Conservation (phyloP, 176 grass and related monocot genomes). For the Eleusine indica region DNA sequence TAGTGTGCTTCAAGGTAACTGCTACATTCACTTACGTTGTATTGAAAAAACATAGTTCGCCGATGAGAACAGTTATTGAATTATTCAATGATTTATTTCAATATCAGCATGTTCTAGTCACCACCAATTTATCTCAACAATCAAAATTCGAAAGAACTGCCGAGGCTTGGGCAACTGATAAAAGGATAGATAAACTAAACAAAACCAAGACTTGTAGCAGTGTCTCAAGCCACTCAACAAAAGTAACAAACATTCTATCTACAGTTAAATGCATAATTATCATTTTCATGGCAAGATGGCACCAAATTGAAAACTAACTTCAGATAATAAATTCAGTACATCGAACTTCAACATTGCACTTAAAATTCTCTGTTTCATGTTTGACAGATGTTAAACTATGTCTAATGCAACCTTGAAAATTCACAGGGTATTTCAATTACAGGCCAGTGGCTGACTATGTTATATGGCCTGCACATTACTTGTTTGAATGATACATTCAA, state of each 20-base stretch:
- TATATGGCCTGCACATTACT: not conserved
- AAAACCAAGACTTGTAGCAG: not conserved
- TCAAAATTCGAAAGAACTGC: slow-evolving; percentile 16
- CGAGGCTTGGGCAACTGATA: not conserved
- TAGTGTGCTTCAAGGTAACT: slow-evolving; percentile 55
- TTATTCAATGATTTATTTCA: slow-evolving; percentile 48
- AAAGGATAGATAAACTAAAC: not conserved
- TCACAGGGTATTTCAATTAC: too few relatives aligned
- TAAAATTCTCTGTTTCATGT: not conserved
- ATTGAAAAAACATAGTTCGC: not conserved
- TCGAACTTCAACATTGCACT: not conserved
- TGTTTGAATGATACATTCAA: not conserved
- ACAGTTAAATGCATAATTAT: too few relatives aligned
- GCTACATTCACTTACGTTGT: not conserved
- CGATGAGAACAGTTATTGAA: not conserved
- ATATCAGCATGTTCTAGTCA: slow-evolving; percentile 51
- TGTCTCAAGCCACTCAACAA: not conserved
- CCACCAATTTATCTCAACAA: not conserved
- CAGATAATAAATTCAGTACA: not conserved
- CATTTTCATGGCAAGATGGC: not conserved
- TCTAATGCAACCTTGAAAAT: too few relatives aligned
- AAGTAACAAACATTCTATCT: not conserved
- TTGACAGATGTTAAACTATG: not conserved
- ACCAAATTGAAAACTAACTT: slow-evolving; percentile 5
- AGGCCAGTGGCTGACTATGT: not conserved